Conservation (phyloP, 1,284 basidiomycete species). For the Cutaneotrichosporon spelunceum region DNA sequence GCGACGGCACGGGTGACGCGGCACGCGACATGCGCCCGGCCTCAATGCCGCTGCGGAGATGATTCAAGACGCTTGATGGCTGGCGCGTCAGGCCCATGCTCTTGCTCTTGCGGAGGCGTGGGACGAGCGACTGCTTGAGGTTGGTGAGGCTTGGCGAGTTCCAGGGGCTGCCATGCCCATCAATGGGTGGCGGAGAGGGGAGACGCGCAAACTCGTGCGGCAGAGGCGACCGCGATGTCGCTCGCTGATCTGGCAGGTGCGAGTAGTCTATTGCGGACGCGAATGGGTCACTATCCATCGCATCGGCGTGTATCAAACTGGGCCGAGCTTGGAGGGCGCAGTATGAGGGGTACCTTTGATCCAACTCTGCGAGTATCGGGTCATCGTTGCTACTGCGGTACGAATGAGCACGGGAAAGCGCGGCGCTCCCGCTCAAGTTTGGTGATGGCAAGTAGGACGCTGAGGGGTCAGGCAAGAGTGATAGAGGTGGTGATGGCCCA, state of each 20-base stretch:
- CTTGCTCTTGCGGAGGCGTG: slow-evolving; percentile 21
- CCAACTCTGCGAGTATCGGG: slow-evolving; percentile 5
- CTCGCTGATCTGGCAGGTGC: neutral
- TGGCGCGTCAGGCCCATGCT: slow-evolving; percentile 12
- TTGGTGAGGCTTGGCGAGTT: slow-evolving; percentile 10
- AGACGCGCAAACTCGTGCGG: slow-evolving; percentile 5
- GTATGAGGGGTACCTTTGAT: slow-evolving; percentile 12
- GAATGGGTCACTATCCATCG: slow-evolving; percentile 35
- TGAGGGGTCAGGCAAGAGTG: neutral
- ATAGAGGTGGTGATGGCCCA: neutral
- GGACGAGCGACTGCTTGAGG: slow-evolving; percentile 16
- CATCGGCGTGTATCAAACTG: neutral
- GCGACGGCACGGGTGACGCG: slow-evolving; percentile 3
- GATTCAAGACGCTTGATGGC: slow-evolving; percentile 7
- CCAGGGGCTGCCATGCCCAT: neutral
- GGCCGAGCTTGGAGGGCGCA: neutral
- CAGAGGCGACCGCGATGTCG: neutral
- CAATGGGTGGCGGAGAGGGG: neutral
- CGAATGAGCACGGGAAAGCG: neutral
- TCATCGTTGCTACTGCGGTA: neutral
- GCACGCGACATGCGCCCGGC: neutral
- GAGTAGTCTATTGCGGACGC: slow-evolving; percentile 33
- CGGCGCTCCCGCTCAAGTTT: neutral
- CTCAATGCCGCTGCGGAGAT: neutral
- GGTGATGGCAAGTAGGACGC: neutral